Base-by-base conservation (phyloP, 1,284 basidiomycete species). In the Trametes versicolor region DNA sequence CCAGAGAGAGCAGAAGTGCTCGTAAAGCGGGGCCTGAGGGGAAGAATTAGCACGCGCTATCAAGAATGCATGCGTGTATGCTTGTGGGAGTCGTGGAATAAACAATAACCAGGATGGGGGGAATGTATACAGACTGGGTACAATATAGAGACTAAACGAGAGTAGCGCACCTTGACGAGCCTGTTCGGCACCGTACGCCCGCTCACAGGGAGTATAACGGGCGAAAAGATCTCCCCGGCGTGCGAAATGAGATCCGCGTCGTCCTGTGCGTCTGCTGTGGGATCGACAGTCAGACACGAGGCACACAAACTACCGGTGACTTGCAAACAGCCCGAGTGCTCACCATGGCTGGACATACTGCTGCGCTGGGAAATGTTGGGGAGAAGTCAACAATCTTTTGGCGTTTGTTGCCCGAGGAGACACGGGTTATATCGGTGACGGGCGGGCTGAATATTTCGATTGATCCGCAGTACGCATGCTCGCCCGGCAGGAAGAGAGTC, bases 1-100 rank as follows among this genome's bases (percentile, higher is more conserved):
- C 15, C 80, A 80, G 36, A 92, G 80, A 1, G 78, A 66, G 0
- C 87, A 83, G n/a, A 96, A 82, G 70, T 95, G 91, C 76, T 97
- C 96, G 71, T 96, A 96, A 85, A 96, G 85, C 0, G 96, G 90
- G 23, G 88, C 87, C 80, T 89, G 83, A 19, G 79, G 75, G 75
- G n/a, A 84, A 74, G 53, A 78, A 76, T 60, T 2, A 58, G 27
- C 29, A 49, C 15, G 13, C 48, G 45, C 19, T 8, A 9, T 25
- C 23, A 25, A 48, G 21, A 2, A 27, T 4, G 15, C 13, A 27
- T 2, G 25, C 12, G 23, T 49, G 32, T 51, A 21, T 36, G 17
- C 10, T 10, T 15, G 50, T 15, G 29, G 25, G 50, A n/a, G 25
- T 23, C 43, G 6, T 25, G 43, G 43, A 12, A n/a, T 4, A 7